phyloP scores from a whole-genome alignment of 2,329 filamentous ascomycete genomes.

The Paramyrothecium sp. region DNA sequence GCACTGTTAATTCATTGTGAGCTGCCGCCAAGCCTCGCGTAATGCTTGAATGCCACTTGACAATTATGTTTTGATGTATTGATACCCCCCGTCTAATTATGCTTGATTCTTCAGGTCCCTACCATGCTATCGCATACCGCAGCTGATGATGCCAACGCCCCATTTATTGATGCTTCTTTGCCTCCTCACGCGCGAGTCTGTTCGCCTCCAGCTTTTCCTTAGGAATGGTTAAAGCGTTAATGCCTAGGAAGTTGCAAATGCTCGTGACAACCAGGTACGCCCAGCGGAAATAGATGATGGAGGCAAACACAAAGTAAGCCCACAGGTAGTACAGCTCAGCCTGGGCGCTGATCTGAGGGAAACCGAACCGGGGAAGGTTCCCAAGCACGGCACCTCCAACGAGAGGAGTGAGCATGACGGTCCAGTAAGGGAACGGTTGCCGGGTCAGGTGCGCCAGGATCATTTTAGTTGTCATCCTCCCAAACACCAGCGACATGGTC shows the following conservation, averaged over 20 bases:
- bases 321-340: conserved; percentile 80
- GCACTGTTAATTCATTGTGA: no score
- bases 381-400: conserved; percentile 79
- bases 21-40: no score
- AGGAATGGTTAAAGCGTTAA: conserved; percentile 90
- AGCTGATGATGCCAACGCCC: no score
- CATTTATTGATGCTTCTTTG: conserved; percentile 22
- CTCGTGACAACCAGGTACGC: conserved; percentile 85
- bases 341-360: conserved; percentile 62
- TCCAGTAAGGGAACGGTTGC: conserved; percentile 97
- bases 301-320: conserved; percentile 78
- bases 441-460: conserved; percentile 92
- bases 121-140: no score
- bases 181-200: conserved; percentile 38
- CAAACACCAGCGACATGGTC: conserved; percentile 95
- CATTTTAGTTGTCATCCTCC: conserved; percentile 97
- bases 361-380: conserved; percentile 77
- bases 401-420: conserved; percentile 82
- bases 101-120: no score
- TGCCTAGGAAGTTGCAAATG: conserved; percentile 89
- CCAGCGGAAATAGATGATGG: conserved; percentile 90
- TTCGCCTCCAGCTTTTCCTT: conserved; percentile 51
- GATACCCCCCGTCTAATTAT: no score
- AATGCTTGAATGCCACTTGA: no score
- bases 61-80: no score